These are phyloP conservation scores for Gypsophila paniculata DNA, from an alignment of 179 eudicot species.

Conservation along the genomic window DNA sequence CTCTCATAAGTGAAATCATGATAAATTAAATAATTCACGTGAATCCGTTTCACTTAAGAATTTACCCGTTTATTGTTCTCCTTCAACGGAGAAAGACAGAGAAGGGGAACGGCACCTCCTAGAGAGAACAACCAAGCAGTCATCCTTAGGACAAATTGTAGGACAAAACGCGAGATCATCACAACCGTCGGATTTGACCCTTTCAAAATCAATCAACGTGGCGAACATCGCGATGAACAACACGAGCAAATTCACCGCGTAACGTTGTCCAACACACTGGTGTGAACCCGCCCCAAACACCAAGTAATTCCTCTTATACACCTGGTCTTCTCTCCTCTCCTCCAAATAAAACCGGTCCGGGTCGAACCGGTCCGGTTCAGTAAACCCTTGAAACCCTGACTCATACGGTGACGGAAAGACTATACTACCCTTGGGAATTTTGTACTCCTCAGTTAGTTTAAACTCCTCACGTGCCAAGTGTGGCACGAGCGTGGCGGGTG, in stretches of 20 bases:
- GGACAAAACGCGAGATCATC: slow-evolving; percentile 69
- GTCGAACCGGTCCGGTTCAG: slow-evolving; percentile 61
- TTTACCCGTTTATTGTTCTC: no score
- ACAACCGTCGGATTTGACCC: slow-evolving; percentile 65
- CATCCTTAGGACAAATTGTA: slow-evolving; percentile 77
- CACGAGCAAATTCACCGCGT: slow-evolving; percentile 61
- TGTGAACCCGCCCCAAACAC: slow-evolving; percentile 84
- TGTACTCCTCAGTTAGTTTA: slow-evolving; percentile 40
- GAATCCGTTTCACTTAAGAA: no score
- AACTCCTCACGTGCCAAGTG: slow-evolving; percentile 69
- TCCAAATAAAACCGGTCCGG: slow-evolving; percentile 70
- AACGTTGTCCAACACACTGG: slow-evolving; percentile 84
- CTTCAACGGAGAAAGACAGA: no score
- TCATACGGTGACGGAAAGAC: slow-evolving; percentile 80
- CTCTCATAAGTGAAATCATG: no score
- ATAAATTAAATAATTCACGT: no score
- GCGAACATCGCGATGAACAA: slow-evolving; percentile 68
- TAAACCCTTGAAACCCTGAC: slow-evolving; percentile 75
- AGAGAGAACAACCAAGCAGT: slow-evolving; percentile 53
- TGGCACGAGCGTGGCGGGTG: slow-evolving; percentile 80
- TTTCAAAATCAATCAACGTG: slow-evolving; percentile 54
- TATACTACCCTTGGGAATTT: slow-evolving; percentile 62
- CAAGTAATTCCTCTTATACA: slow-evolving; percentile 55
- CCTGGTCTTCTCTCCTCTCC: slow-evolving; percentile 56
- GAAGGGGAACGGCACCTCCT: slow-evolving; percentile 23